Percentiles rank a stretch among this genome's conserved stretches.
Conservation (phyloP, 805 yeast species). For the Saccharomycopsis fodiens region DNA sequence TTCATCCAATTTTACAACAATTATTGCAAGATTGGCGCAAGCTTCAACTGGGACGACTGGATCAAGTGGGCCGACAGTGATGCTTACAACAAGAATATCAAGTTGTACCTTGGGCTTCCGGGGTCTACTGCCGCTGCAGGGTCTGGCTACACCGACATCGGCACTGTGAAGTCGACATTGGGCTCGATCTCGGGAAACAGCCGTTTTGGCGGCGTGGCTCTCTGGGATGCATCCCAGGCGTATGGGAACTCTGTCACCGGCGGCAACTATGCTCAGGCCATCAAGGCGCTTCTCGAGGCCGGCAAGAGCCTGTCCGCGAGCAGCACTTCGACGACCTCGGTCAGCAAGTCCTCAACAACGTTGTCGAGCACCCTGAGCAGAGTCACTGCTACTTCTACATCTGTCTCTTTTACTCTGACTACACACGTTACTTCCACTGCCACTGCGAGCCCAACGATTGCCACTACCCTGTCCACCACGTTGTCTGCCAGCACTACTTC, state of each 20-base stretch:
- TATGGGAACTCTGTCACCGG: conserved; percentile 32
- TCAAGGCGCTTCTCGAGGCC: conserved; percentile 24
- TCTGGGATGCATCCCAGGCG: conserved; percentile 69
- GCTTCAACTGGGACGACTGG: conserved; percentile 51
- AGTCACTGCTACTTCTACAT: conserved; percentile 2
- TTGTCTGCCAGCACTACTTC: neutral
- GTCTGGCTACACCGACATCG: conserved; percentile 40
- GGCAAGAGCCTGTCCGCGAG: conserved; percentile 18
- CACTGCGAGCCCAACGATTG: conserved; percentile 8
- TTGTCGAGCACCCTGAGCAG: conserved; percentile 4
- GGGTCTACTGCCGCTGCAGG: conserved; percentile 48
- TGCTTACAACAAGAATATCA: conserved; percentile 54
- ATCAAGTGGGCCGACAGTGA: conserved; percentile 34
- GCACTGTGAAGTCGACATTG: conserved; percentile 25
- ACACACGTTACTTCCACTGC: conserved; percentile 4
- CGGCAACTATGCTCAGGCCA: conserved; percentile 10
- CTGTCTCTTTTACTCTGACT: conserved; percentile 2
- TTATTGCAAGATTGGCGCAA: conserved; percentile 36
- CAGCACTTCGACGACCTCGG: conserved; percentile 1
- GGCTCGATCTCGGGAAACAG: conserved; percentile 21
- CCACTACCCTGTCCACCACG: neutral
- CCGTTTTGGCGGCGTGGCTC: conserved; percentile 59
- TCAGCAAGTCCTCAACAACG: conserved; percentile 8
- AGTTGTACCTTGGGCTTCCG: conserved; percentile 70
- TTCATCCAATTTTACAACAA: conserved; percentile 78